phyloP scores from a whole-genome alignment of 2,329 filamentous ascomycete species.

The Fusarium napiforme region DNA sequence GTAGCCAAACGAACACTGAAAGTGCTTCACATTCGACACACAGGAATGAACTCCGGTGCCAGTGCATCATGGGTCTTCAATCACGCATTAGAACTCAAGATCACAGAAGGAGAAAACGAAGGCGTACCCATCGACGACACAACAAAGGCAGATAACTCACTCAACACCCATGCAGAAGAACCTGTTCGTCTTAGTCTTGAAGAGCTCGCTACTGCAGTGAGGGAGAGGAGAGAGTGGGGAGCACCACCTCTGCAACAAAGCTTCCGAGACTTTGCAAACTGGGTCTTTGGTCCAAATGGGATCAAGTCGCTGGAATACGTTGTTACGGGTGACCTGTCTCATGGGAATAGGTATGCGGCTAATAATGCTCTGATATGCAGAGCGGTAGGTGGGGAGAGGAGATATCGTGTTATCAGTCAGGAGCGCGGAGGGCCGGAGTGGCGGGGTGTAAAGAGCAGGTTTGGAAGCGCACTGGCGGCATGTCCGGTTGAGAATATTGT shows the following conservation, averaged over 20 bases:
- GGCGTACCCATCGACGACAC: not conserved
- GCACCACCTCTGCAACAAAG: not conserved
- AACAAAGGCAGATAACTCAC: rapidly evolving
- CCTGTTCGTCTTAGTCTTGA: rapidly evolving
- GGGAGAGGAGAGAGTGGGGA: not conserved
- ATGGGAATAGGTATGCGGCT: not conserved
- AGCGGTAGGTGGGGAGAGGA: rapidly evolving
- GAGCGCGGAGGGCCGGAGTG: not conserved
- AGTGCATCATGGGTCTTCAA: not conserved
- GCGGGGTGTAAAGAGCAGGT: not conserved
- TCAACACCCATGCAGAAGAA: rapidly evolving
- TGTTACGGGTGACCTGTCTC: rapidly evolving
- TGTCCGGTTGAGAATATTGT: constrained; percentile 2
- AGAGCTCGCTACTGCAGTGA: not conserved
- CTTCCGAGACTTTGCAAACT: not conserved
- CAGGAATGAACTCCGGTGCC: not conserved
- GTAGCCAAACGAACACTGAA: not conserved
- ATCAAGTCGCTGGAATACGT: not conserved
- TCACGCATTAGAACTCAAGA: not conserved
- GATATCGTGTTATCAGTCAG: not conserved
- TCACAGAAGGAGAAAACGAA: not conserved
- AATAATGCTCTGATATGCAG: not conserved
- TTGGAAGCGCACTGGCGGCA: not conserved
- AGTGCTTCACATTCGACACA: constrained; percentile 4
- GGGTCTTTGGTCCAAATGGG: not conserved